These are phyloP conservation scores for Kalanchoe fedtschenkoi DNA, from an alignment of 164 flowering plant species.

Conservation along the genomic window DNA sequence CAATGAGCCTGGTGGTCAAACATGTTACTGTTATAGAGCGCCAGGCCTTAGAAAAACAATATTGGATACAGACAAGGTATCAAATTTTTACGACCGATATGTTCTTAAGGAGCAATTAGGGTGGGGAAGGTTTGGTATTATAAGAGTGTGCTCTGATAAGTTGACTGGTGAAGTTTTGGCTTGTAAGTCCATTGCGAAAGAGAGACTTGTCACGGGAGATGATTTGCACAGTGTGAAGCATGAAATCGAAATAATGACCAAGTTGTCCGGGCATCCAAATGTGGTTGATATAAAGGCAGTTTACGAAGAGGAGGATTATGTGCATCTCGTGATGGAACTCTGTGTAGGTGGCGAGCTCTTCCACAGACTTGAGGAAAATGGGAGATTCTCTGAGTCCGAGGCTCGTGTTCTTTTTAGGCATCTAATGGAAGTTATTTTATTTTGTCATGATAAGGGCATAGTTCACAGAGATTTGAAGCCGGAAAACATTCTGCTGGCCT, in stretches of 20 bases:
- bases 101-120: conserved; percentile 26
- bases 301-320: conserved; percentile 30
- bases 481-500: conserved; percentile 32
- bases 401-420: conserved; percentile 21
- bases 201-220: conserved; percentile 23
- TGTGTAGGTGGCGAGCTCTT: conserved; percentile 39
- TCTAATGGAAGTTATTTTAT: conserved; percentile 27
- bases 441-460: conserved; percentile 32
- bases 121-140: conserved; percentile 34
- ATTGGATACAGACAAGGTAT: conserved; percentile 14
- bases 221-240: conserved; percentile 27
- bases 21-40: conserved; percentile 20
- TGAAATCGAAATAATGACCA: conserved; percentile 30
- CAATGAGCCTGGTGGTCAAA: not conserved
- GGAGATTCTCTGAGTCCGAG: conserved; percentile 24
- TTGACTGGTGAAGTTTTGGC: conserved; percentile 29
- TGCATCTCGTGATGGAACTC: conserved; percentile 31
- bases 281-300: conserved; percentile 36
- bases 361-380: conserved; percentile 26
- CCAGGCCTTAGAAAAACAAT: conserved; percentile 17
- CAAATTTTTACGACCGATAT: conserved; percentile 18
- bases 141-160: conserved; percentile 27
- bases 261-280: conserved; percentile 32
- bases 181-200: conserved; percentile 35
- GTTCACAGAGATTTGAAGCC: conserved; percentile 41